Evolutionary conservation across 768 basidiomycete species (phyloP), one percentile per base, ranked within the genome.

Genomic region (Phanerochaete carnosa): DNA sequence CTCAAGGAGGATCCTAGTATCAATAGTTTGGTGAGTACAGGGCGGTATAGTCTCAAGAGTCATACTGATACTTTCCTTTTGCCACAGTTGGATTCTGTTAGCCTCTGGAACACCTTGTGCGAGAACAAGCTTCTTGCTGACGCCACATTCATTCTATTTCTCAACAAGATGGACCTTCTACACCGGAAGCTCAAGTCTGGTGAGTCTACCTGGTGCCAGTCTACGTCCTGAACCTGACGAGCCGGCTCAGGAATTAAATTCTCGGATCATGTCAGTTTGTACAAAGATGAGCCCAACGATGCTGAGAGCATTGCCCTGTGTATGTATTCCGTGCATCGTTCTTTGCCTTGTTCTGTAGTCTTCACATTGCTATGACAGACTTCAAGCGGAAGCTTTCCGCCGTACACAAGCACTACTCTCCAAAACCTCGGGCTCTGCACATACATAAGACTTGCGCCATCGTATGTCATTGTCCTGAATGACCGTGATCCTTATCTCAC

Each of bases 121-220:
- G 74, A 77, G 62, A 86, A 85, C 70, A 83, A 80, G 63, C 71
- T 86, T 16, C 77, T 89, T 2, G 74, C 76, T 9, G 68, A 74
- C 0, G 80, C 84, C 29, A 80, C 83, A 59, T 78, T 88, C 55
- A 80, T 88, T 45, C 70, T 89, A 22, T 80, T 88, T 67, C 74
- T 88, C 19, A 87, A 86, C 75, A 87, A 88, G 64, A 74, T 77
- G 60, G 87, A 88, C 67, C 79, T 88, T 58, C 73, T 88, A 25
- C 76, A 82, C 29, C 72, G 74, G 16, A 85, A 86, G 67, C 73
- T 88, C 11, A 70, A 75, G 57, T 68, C 63, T 9, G 63, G 65
- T 61, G 33, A 13, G 59, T 53, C n/a, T 22, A n/a, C 29, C 22
- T 37, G 39, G n/a, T 13, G 11, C 26, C 19, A 9, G 26, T 25